Base-by-base conservation (phyloP, 1,284 basidiomycete genomes). In the Rhodotorula sp. region DNA sequence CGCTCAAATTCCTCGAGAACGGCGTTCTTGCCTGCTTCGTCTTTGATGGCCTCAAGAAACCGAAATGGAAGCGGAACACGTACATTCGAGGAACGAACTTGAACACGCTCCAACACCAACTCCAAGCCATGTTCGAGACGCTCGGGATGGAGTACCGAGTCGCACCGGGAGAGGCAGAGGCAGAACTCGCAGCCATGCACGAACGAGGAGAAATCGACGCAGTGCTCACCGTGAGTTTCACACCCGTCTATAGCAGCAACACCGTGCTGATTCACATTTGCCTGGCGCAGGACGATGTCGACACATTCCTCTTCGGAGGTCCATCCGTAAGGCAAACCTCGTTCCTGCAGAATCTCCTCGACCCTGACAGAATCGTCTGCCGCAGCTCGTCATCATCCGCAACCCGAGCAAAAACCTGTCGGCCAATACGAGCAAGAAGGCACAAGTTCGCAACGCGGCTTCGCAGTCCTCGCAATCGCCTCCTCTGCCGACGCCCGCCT, bases 91-190 rank as follows among this genome's bases (percentile, higher is more conserved):
- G 84, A 7, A 34, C 18, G 1, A 62, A 34, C 19, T 21, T 80
- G 4, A 85, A 87, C 23, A 81, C 83, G n/a, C 87, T 90, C 77
- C 86, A 86, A 81, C 82, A 83, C 66, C 85, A 86, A 26, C 91
- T 93, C 86, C 90, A 92, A 80, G 84, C 85, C 52, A 88, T 97
- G 64, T 87, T 97, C 7, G 62, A 60, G 14, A 55, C 72, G 31
- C 43, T 74, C 34, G 70, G 72, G 0, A 55, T 74, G 28, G 62
- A 61, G 31, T 70, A 64, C 66, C 48, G 63, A 49, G 34, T n/a
- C 87, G 95, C 95, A 8, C 92, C 92, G 0, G 95, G 93, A 18
- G 95, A 98, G 81, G 95, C 95, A 0, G 95, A 99, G 81, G 95
- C 95, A 0, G 95, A 99, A 79, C 84, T 99, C 1, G 95, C 95